Base-by-base conservation (phyloP, 805 yeast species). In the Ogataea ramenticola region DNA sequence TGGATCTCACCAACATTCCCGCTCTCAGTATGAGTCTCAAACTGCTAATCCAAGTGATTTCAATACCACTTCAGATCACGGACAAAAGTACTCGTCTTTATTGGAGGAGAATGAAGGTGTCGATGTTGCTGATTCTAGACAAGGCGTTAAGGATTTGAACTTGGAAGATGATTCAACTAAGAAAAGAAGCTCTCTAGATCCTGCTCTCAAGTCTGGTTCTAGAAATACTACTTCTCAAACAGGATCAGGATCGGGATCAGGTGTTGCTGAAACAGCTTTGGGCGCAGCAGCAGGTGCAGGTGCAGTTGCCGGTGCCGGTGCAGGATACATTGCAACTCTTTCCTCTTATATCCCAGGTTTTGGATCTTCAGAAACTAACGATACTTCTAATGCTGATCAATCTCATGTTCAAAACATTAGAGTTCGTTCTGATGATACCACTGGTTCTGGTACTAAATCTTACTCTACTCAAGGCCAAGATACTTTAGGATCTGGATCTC, bases 291-390 rank as follows among this genome's bases (percentile, higher is more conserved):
- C 16, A 9, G 27, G 9, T 19, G 37, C 38, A 21, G 29, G n/a
- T 12, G 48, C 44, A 21, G 44, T 42, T 21, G 48, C 40, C 17
- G 48, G 46, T 11, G 38, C 44, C 30, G 49, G 49, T 17, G 24
- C 27, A 8, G 40, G 22, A 4, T 38, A 27, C 22, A 19, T 20
- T 9, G 40, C 40, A 6, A 36, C 31, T 24, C 19, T 24, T 6
- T 24, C 27, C 10, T 24, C 27, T 22, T 15, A 17, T 20, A 17
- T 19, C 19, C 39, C 22, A 36, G 17, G 30, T 15, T 7, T 22
- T 15, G 39, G 39, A 29, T 29, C 32, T 8, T 29, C 32, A 16
- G 37, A 14, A 19, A 8, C n/a, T 7, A n/a, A n/a, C n/a, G 29
- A 10, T 6, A 8, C 29, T 24, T 14, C 29, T 36, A 29, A 19